Base-by-base conservation (phyloP, 1,284 basidiomycete species). In the Rhodofomes roseus region DNA sequence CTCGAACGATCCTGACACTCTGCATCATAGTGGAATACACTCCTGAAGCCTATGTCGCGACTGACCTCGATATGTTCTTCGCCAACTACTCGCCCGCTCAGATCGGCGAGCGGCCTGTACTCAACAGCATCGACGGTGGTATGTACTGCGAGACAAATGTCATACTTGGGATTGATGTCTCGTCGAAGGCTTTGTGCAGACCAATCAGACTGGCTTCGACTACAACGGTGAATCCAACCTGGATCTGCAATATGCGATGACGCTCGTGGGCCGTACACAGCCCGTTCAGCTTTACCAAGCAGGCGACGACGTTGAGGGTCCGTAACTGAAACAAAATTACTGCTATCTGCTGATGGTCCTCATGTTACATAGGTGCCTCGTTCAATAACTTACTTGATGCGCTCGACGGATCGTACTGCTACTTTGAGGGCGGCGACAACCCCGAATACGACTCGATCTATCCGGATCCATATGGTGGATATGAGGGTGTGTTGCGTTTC, bases 151-250 rank as follows among this genome's bases (percentile, higher is more conserved):
- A 4, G n/a, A 23, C 23, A 8, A 9, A 3, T 29, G 14, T 6
- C 20, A 14, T 23, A 16, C 25, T 14, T 12, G 5, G 14, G n/a
- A 23, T 16, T 53, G 37, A 50, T 27, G 18, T 14, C 9, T 6
- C 20, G 1, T 51, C 25, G 50, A 20, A 62, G 63, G 61, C 18
- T 51, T 34, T 29, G 37, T 61, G 25, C 53, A 64, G 23, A 59
- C 48, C 12, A 52, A 52, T 20, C 20, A 54, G 36, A 58, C 57
- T 0, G 57, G 66, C 50, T 78, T 80, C 55, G 58, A 66, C 12
- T 71, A 72, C 63, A 84, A 80, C 53, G 80, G 75, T 57, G 84
- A 86, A 64, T 78, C 78, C 37, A 71, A 82, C 62, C 76, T 86
- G 11, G 83, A 83, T 58, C 65, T 82, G 3, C 69, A 84, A 63